Conservation (phyloP, 2,329 filamentous ascomycete species). For the Sporothrix pseudoabietina region DNA sequence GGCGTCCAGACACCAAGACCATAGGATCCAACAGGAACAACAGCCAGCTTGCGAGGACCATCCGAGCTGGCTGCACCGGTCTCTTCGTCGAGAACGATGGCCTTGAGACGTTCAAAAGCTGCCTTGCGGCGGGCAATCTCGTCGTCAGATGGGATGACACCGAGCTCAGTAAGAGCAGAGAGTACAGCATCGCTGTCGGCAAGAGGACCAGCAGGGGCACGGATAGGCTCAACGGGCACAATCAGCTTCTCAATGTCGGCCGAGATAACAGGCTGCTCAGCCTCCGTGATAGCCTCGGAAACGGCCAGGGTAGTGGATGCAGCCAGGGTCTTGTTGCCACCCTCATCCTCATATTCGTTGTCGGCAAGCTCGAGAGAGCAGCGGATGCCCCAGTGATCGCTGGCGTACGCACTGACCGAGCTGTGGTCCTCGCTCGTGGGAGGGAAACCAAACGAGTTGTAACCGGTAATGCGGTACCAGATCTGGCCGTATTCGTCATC, state of each 20-base stretch:
- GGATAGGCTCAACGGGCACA: slow-evolving; percentile 43
- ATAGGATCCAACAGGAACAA: slow-evolving; percentile 68
- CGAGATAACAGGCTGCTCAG: slow-evolving; percentile 21
- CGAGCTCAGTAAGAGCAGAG: slow-evolving; percentile 43
- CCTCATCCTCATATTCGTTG: not conserved
- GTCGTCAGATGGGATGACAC: slow-evolving; percentile 50
- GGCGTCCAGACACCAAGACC: slow-evolving; percentile 63
- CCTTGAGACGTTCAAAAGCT: slow-evolving; percentile 33
- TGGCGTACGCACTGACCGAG: slow-evolving; percentile 43
- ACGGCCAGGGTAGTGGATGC: not conserved
- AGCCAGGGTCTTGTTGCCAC: not conserved
- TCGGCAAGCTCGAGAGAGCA: slow-evolving; percentile 44
- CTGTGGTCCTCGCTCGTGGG: slow-evolving; percentile 29
- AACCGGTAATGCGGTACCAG: slow-evolving; percentile 47
- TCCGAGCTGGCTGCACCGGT: not conserved
- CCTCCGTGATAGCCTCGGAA: slow-evolving; percentile 2
- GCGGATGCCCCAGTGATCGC: slow-evolving; percentile 62
- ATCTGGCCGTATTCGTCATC: slow-evolving; percentile 39
- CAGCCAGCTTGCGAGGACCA: slow-evolving; percentile 47
- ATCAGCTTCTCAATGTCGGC: slow-evolving; percentile 37
- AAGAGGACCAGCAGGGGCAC: slow-evolving; percentile 40
- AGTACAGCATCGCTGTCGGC: slow-evolving; percentile 43
- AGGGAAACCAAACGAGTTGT: slow-evolving; percentile 60
- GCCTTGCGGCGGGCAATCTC: slow-evolving; percentile 42
- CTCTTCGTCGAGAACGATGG: slow-evolving; percentile 18